A percentile compares a stretch with the other conserved stretches of the same genome.
phyloP scores from a whole-genome alignment of 352 stramenopile genomes.

The Pythium guiyangense region DNA sequence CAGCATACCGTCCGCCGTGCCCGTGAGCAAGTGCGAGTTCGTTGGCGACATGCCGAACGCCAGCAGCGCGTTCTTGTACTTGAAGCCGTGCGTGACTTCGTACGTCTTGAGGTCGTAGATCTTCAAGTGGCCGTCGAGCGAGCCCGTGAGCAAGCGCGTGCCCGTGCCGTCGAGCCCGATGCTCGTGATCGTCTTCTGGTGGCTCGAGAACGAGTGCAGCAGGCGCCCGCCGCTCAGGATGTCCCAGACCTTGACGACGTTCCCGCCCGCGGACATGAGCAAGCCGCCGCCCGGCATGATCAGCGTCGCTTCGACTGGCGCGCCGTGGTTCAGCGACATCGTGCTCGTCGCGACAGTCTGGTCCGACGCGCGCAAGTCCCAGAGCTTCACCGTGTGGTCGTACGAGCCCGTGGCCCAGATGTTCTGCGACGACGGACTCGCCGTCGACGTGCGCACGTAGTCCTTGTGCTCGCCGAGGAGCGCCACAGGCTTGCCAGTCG shows the following conservation, averaged over 20 bases:
- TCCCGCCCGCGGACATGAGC: slow-evolving; percentile 83
- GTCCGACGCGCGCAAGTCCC: slow-evolving; percentile 85
- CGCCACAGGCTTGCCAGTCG: slow-evolving; percentile 72
- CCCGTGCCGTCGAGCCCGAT: slow-evolving; percentile 83
- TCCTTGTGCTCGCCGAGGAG: slow-evolving; percentile 83
- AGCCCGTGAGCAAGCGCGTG: slow-evolving; percentile 86
- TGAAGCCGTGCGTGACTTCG: slow-evolving; percentile 87
- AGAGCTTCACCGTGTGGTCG: slow-evolving; percentile 92
- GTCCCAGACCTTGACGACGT: slow-evolving; percentile 92
- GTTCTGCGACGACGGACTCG: slow-evolving; percentile 67
- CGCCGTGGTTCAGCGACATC: slow-evolving; percentile 77
- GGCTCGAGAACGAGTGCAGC: slow-evolving; percentile 87
- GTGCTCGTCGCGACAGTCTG: slow-evolving; percentile 43
- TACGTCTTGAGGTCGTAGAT: slow-evolving; percentile 92
- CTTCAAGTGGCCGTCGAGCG: slow-evolving; percentile 91
- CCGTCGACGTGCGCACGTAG: slow-evolving; percentile 80
- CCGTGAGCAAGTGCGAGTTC: slow-evolving; percentile 80
- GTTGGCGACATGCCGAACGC: slow-evolving; percentile 82
- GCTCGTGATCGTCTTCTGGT: slow-evolving; percentile 94
- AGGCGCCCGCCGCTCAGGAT: slow-evolving; percentile 82
- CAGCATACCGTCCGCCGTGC: slow-evolving; percentile 74
- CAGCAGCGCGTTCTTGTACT: slow-evolving; percentile 81
- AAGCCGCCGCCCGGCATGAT: slow-evolving; percentile 82
- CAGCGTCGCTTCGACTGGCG: slow-evolving; percentile 85
- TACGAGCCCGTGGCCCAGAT: slow-evolving; percentile 89